Evolutionary conservation across 176 grass and related monocot genomes (phyloP).

Genomic region (Phragmites australis): DNA sequence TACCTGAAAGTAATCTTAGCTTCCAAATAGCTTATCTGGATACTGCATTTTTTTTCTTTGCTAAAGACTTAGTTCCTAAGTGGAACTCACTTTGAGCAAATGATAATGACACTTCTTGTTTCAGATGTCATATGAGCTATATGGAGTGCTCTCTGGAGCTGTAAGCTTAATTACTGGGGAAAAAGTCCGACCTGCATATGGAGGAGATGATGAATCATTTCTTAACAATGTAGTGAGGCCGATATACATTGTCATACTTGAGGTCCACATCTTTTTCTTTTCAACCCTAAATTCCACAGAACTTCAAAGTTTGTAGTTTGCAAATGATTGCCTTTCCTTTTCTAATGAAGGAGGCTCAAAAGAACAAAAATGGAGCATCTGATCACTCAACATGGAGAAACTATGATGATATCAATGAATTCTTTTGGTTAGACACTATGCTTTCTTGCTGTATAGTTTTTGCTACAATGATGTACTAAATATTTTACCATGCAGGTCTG

Average conservation of each 20-base stretch:
- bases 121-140: conserved; percentile 98
- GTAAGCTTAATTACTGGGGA: conserved; percentile 87
- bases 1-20: neutral
- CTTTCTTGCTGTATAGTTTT: conserved; percentile 22
- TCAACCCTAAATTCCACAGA: conserved; percentile 30
- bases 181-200: conserved; percentile 82
- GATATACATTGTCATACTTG: conserved; percentile 71
- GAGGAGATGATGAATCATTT: conserved; percentile 78
- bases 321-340: conserved; percentile 33
- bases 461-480: conserved; percentile 28
- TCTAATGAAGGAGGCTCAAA: conserved; percentile 81
- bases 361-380: conserved; percentile 76
- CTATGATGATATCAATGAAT: conserved; percentile 98
- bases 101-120: conserved; percentile 37
- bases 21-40: conserved; percentile 1
- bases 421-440: conserved; percentile 75
- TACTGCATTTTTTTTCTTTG: neutral
- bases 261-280: conserved; percentile 55
- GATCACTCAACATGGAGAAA: conserved; percentile 99
- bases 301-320: conserved; percentile 27
- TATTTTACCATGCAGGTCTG: conserved; percentile 56
- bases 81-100: conserved; percentile 17
- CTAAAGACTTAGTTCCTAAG: neutral
- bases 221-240: conserved; percentile 75
- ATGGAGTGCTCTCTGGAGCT: conserved; percentile 87